Evolutionary conservation across 495 filamentous ascomycete species (phyloP), one percentile per base, ranked within the genome.

Genomic region (Talaromyces borbonicus): DNA sequence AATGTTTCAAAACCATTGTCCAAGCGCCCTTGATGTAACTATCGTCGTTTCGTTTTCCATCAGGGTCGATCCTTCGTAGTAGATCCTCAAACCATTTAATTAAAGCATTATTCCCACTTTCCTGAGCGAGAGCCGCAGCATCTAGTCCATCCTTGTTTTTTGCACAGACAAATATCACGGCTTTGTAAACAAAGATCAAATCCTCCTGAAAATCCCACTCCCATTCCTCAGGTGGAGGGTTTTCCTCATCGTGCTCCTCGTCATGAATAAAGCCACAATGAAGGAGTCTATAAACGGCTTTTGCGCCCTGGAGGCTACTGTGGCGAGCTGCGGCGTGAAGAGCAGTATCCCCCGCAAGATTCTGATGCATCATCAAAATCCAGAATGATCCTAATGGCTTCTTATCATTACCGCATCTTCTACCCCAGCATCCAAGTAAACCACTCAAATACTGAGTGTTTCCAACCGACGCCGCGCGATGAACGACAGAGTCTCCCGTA

Each of bases 71-170:
- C 31, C 12, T 35, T 12, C 12, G 31, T 35, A 35, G 31, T 15
- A 35, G 31, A 35, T 35, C 31, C 31, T 35, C 31, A 35, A 35
- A 35, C 31, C 31, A 35, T 35, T 35, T 35, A 35, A 35, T 35
- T 35, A 35, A 15, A 35, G 11, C 4, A 35, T 35, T 15, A 35
- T 35, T 35, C 31, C 31, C 31, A 35, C 31, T 35, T 35, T 35
- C 31, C 31, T 15, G 31, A 35, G 31, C 31, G 4, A 35, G 31
- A 35, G 31, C 31, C 4, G 31, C 31, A 35, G 31, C 31, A 35
- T 35, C 31, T 35, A 35, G 31, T 35, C 31, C 31, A 35, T 35
- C 31, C 31, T 35, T 35, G 12, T 35, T 35, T 15, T 35, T 35
- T 15, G 31, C 31, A 35, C 31, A 7, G 31, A 35, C 31, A 35